Base-by-base conservation (phyloP, 352 stramenopile species). In the Aphanomyces cochlioides region DNA sequence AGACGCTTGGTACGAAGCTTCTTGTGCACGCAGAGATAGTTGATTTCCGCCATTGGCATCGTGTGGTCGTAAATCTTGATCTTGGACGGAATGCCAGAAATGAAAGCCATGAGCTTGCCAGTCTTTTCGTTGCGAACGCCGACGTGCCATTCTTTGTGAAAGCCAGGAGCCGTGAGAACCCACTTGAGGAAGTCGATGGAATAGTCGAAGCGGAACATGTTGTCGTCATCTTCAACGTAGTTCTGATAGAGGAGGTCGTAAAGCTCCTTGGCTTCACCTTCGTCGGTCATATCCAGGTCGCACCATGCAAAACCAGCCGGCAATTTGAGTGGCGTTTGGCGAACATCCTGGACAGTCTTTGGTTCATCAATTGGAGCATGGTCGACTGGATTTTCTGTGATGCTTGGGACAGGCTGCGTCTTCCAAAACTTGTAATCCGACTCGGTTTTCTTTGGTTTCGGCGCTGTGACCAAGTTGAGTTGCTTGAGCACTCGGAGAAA, bases 21-120 rank as follows among this genome's bases (percentile, higher is more conserved):
- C 83, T 99, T 99, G 86, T 99, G 96, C 8, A 99, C 96, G 77
- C 98, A 99, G 8, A 99, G 81, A 77, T 99, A 99, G 79, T 99
- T 99, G 69, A 99, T 98, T 78, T 99, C 96, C 2, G 96, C 95
- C 78, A 92, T 87, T 1, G 56, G 17, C 66, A 91, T 70, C 19
- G 66, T 71, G 17, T 85, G 47, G 1, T 75, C 67, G 74, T 93
- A 86, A 34, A 93, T 89, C 37, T 78, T 74, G 4, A 92, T 78
- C 47, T 76, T 88, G 66, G 89, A 94, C 1, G 97, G 97, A 64
- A 99, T 93, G 8, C 84, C 97, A 15, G 87, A 97, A 78, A 99
- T 99, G 72, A 99, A 98, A 5, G 92, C 98, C 69, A 99, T 90
- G 39, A 99, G 89, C 75, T 98, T 97, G 61, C 88, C 81, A 37